Evolutionary conservation across 192 early-diverging fungal genomes (phyloP).

Genomic region (Backusella australiensis): DNA sequence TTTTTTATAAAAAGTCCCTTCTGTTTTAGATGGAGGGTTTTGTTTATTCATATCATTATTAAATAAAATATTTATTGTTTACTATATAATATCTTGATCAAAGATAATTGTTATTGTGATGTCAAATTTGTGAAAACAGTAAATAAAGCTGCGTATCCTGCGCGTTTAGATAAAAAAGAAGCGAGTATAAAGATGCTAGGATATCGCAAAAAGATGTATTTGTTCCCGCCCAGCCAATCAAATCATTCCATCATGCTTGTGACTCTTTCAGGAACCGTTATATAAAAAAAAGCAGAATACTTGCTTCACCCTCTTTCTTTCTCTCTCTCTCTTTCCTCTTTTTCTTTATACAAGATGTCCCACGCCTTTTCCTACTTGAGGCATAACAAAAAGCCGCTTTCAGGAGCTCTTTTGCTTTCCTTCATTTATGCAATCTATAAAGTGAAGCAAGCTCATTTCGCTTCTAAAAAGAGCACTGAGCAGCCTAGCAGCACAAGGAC

Average conservation of each 20-base stretch:
- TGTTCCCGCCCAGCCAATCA: not conserved
- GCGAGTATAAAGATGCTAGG: too few relatives aligned
- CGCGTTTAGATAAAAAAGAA: too few relatives aligned
- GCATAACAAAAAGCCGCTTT: not conserved
- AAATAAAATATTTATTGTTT: too few relatives aligned
- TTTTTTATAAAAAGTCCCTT: not conserved
- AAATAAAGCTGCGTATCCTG: too few relatives aligned
- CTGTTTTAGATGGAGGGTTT: too few relatives aligned
- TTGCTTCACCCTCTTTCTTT: not conserved
- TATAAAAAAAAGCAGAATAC: not conserved
- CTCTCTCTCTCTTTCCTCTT: not conserved
- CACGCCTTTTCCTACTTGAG: conserved; percentile 9
- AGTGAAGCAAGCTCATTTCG: not conserved
- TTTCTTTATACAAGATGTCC: not conserved
- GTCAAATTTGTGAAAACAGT: too few relatives aligned
- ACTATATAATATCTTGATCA: too few relatives aligned
- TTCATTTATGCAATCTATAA: conserved; percentile 13
- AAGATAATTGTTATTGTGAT: too few relatives aligned
- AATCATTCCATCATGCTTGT: not conserved
- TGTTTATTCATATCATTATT: too few relatives aligned
- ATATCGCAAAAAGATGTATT: not conserved
- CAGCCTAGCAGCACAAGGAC: conserved; percentile 1
- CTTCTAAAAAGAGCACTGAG: not conserved
- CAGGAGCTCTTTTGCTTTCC: not conserved
- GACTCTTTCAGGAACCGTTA: not conserved